Evolutionary conservation across 1,284 basidiomycete species (phyloP), one percentile per base, ranked within the genome.

Genomic region (Marasmius fiardii): DNA sequence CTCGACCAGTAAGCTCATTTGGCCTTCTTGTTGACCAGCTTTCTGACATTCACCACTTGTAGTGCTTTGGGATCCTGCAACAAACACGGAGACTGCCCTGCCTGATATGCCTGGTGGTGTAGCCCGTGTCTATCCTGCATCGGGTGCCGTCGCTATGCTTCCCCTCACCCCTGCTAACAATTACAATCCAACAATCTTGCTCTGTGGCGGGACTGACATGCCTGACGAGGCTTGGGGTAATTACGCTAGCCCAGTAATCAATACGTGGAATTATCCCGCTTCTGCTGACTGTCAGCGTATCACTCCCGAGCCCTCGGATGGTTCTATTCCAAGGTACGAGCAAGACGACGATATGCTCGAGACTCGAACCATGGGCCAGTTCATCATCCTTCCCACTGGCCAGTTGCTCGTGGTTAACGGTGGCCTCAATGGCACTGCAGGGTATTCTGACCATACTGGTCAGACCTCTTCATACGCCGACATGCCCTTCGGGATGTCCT

Each of bases 141-240:
- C 90, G 1, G 92, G 84, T 56, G 92, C 87, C 12, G 82, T 80
- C 1, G 87, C 85, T 51, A 90, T 94, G 88, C 72, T 92, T 4
- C 92, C 92, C 0, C 74, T 93, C 35, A 92, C 88, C 0, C 88
- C 89, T 8, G 83, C 78, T 52, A 93, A 93, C 76, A 84, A 89
- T 72, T 94, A 86, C 75, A 85, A 80, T 0, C 86, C 86, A 1
- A 89, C 89, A 1, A 67, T 93, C 58, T 67, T 92, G 54, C 92
- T 93, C 76, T 93, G 90, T 65, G 91, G 90, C 62, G 91, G 91
- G 43, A 80, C 80, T 26, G 77, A 85, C 68, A 79, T 91, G 68
- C 71, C 80, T 43, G 79, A 82, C 85, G 83, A 86, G 11, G 45
- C 48, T 4, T 60, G 81, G 78, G 82, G 80, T 47, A 80, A 85